Conservation (phyloP, 2,329 filamentous ascomycete species). For the Chrysoporthe cubensis region DNA sequence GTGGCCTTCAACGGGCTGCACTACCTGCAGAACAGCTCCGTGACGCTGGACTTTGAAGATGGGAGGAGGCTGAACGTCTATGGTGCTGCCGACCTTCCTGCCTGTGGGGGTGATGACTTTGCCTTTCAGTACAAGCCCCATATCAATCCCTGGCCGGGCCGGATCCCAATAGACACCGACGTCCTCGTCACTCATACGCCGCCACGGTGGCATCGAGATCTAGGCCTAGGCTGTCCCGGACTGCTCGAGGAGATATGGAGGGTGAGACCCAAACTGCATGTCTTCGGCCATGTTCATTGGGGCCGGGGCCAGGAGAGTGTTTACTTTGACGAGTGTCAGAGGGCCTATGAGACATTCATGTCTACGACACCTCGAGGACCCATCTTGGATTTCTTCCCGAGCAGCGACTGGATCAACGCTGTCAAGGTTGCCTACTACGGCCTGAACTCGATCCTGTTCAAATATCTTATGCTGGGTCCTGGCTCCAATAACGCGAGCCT, state of each 20-base stretch:
- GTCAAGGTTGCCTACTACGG: constrained; percentile 50
- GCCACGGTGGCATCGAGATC: constrained; percentile 73
- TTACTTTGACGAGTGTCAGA: constrained; percentile 76
- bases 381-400: constrained; percentile 51
- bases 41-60: constrained; percentile 65
- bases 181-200: constrained; percentile 83
- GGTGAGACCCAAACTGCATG: constrained; percentile 73
- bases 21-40: constrained; percentile 74
- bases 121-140: constrained; percentile 76
- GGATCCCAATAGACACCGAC: constrained; percentile 73
- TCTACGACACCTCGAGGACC: constrained; percentile 46
- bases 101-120: constrained; percentile 71
- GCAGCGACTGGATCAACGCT: constrained; percentile 51
- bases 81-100: constrained; percentile 80
- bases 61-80: constrained; percentile 71
- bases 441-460: constrained; percentile 54
- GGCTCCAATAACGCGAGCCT: constrained; percentile 53
- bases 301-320: constrained; percentile 71
- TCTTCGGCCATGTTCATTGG: constrained; percentile 86
- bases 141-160: constrained; percentile 72
- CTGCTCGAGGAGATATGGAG: constrained; percentile 75
- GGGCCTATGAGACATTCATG: constrained; percentile 70
- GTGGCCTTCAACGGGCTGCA: constrained; percentile 70
- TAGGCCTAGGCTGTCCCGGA: constrained; percentile 70
- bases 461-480: constrained; percentile 59